Evolutionary conservation across 192 early-diverging fungal genomes (phyloP).

Genomic region (Coemansia sp.): DNA sequence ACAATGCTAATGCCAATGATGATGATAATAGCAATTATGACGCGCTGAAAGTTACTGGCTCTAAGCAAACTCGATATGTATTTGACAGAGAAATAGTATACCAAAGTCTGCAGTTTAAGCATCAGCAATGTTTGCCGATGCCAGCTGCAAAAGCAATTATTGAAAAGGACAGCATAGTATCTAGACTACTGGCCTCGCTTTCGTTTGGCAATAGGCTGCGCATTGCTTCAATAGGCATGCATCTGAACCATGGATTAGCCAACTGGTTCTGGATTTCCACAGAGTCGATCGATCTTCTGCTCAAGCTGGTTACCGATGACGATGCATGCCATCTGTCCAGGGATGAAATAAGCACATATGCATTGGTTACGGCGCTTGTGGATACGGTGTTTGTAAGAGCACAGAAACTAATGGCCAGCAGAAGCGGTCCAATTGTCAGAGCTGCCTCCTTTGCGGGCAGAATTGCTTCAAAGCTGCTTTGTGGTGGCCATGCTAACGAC

Average conservation of each 20-base stretch:
- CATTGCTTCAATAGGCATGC: constrained; percentile 12
- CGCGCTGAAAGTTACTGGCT: too few relatives aligned
- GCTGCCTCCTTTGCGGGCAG: neutral
- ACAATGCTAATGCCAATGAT: too few relatives aligned
- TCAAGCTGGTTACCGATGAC: neutral
- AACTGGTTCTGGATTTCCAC: constrained; percentile 32
- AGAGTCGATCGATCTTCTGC: constrained; percentile 16
- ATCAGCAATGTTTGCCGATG: constrained; percentile 5
- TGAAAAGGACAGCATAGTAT: neutral
- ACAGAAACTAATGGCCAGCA: neutral
- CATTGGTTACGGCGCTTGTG: constrained; percentile 30
- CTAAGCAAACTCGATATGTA: neutral
- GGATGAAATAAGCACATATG: constrained; percentile 15
- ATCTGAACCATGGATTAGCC: constrained; percentile 12
- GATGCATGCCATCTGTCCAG: too few relatives aligned
- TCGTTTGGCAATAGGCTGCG: constrained; percentile 17
- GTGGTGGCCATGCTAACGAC: neutral
- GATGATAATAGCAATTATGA: too few relatives aligned
- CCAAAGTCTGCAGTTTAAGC: neutral
- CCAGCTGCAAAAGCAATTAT: constrained; percentile 3
- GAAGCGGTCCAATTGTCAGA: neutral
- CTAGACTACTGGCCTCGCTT: constrained; percentile 13
- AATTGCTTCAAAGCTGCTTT: neutral
- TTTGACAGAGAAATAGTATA: constrained; percentile 20
- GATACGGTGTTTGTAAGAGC: constrained; percentile 20